phyloP scores from a whole-genome alignment of 2,329 filamentous ascomycete genomes.

The Aspergillus neotritici region DNA sequence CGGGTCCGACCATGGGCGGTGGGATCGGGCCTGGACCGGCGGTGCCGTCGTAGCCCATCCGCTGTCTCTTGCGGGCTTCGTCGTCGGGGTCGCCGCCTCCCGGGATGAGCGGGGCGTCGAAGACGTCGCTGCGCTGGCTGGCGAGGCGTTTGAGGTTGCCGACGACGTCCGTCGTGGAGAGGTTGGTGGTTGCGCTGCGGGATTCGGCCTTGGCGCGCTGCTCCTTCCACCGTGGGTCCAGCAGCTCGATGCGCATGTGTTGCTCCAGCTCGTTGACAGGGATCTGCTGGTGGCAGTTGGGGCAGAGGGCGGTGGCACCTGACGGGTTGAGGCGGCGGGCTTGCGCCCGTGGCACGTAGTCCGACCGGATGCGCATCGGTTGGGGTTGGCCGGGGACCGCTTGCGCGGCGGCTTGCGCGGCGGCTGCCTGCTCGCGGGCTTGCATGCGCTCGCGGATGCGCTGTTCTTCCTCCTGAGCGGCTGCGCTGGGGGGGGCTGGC shows the following conservation, averaged over 20 bases:
- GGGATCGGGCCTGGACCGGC: slow-evolving; percentile 20
- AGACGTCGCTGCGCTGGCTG: slow-evolving; percentile 80
- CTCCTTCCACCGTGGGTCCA: slow-evolving; percentile 93
- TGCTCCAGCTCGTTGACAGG: slow-evolving; percentile 81
- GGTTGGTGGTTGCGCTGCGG: slow-evolving; percentile 76
- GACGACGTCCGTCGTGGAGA: slow-evolving; percentile 80
- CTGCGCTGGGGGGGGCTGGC: slow-evolving; percentile 15
- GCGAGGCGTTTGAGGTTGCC: slow-evolving; percentile 94
- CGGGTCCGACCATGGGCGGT: slow-evolving; percentile 26
- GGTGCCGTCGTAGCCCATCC: slow-evolving; percentile 50
- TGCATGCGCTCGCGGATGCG: slow-evolving; percentile 55
- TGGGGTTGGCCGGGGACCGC: slow-evolving; percentile 47
- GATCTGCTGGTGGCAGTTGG: slow-evolving; percentile 88
- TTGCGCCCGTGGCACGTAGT: slow-evolving; percentile 82
- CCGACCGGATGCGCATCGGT: slow-evolving; percentile 85
- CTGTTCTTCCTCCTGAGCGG: slow-evolving; percentile 53
- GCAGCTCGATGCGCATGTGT: slow-evolving; percentile 89
- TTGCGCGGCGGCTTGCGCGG: slow-evolving; percentile 72
- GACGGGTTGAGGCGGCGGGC: slow-evolving; percentile 62
- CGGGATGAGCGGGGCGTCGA: slow-evolving; percentile 53
- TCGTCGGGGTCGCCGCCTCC: slow-evolving; percentile 65
- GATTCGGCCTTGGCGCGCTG: slow-evolving; percentile 85
- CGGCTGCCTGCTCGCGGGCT: slow-evolving; percentile 60
- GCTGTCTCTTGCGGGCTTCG: slow-evolving; percentile 65
- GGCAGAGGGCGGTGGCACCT: slow-evolving; percentile 65